These are phyloP conservation scores for Fusarium begoniae DNA, from an alignment of 2,329 filamentous ascomycete species.

Conservation along the genomic window DNA sequence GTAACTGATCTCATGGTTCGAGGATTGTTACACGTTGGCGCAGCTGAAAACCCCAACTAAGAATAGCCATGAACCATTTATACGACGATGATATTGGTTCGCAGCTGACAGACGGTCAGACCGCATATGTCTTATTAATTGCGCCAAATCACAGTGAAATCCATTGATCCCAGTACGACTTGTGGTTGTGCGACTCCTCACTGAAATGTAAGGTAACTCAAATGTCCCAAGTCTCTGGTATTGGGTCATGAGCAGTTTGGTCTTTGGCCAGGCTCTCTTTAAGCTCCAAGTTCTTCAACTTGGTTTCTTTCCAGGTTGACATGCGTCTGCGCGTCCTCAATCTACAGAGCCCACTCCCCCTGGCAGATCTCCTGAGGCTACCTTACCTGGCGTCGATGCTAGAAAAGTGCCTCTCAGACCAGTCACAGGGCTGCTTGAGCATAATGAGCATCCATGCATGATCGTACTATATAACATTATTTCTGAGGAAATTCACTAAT, in stretches of 20 bases:
- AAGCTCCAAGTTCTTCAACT: neutral
- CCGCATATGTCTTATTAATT: neutral
- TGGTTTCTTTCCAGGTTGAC: conserved; percentile 12
- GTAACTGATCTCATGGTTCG: neutral
- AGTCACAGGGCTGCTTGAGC: conserved; percentile 9
- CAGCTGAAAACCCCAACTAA: neutral
- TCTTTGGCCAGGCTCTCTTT: neutral
- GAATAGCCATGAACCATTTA: neutral
- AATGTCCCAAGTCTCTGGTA: neutral
- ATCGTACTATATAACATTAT: neutral
- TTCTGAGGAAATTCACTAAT: neutral
- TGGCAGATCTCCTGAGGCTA: conserved; percentile 23
- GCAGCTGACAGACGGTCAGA: neutral
- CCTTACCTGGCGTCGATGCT: neutral
- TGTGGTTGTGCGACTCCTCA: neutral
- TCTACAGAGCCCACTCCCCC: conserved; percentile 33
- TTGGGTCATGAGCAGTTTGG: neutral
- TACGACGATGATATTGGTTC: neutral
- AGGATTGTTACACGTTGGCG: neutral
- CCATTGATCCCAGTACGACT: neutral
- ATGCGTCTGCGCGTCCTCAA: conserved; percentile 26
- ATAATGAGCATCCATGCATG: neutral
- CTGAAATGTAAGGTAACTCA: neutral
- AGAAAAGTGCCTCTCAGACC: neutral
- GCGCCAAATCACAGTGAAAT: neutral